Evolutionary conservation across 345 rosid species (phyloP), one percentile per base, ranked within the genome.

Genomic region (Rhizophora apiculata): DNA sequence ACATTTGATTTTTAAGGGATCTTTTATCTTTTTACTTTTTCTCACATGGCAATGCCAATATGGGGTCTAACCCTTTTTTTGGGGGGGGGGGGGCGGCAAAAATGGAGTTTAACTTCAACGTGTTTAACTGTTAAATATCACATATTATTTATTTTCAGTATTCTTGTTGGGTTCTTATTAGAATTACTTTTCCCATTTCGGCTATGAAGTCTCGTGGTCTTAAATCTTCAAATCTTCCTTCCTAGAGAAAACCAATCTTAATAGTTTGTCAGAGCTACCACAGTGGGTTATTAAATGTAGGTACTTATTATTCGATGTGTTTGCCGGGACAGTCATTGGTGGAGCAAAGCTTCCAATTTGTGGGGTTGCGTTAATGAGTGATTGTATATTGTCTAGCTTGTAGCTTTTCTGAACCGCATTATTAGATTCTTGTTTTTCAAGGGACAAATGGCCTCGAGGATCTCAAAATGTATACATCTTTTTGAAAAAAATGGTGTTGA

Each of bases 401-500:
- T 78, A 63, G 80, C 76, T 68, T 79, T 80, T 75, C 24, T 74
- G 52, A 55, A 64, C 68, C 72, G 68, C 71, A 61, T 64, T 37
- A 81, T 79, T 74, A 19, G 87, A 87, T 86, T 86, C 89, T 82
- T 86, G 68, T 61, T 66, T 65, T 63, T 58, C 61, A 16, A 62
- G 71, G 70, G 64, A 57, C 61, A 73, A 62, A 63, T 77, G 75
- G 76, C 74, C 79, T 83, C 37, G 77, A 62, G 68, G 76, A 75
- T 68, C 69, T 62, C 78, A 71, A 81, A 79, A 71, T 67, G 13
- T 43, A 43, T 43, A 13, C 60, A 30, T 60, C 77, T 82, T 89
- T 88, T 76, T 75, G 69, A 76, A 71, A 85, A 43, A 43, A 88
- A 81, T 24, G 83, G 67, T 65, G 72, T 75, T 69, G 72, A 67